Conservation (phyloP, 768 basidiomycete genomes). For the Amanita phalloides region DNA sequence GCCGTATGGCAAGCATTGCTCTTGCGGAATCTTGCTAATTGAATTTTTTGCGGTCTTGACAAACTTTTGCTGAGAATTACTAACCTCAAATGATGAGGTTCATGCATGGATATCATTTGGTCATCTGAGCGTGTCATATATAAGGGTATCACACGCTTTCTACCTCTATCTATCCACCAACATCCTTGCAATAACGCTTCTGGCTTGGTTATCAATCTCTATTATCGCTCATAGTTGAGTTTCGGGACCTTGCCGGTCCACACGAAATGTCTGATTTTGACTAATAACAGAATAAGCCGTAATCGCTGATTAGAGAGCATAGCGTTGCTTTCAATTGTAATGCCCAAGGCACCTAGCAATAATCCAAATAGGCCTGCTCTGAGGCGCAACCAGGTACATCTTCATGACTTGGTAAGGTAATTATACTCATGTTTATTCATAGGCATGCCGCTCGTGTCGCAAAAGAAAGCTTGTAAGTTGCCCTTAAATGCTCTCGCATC, state of each 20-base stretch:
- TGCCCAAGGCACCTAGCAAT: constrained; percentile 56
- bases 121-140: background rate
- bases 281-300: background rate
- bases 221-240: background rate
- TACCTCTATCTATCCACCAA: background rate
- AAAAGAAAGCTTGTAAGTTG: constrained; percentile 70
- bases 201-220: background rate
- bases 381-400: constrained; percentile 63
- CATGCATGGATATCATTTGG: background rate
- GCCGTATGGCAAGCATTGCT: no score
- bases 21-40: no score
- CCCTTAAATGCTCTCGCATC: background rate
- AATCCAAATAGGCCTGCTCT: constrained; percentile 49
- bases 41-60: no score
- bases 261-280: background rate
- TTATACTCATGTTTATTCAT: constrained; percentile 6
- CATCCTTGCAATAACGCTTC: background rate
- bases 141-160: background rate
- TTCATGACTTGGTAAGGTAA: background rate
- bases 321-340: constrained; percentile 15
- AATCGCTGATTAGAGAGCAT: background rate
- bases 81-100: background rate
- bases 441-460: constrained; percentile 79
- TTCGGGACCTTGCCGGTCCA: background rate
- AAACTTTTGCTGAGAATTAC: no score